Percentiles rank a stretch among this genome's conserved stretches.
phyloP scores from a whole-genome alignment of 2,329 filamentous ascomycete species.

The Graphilbum sp. region DNA sequence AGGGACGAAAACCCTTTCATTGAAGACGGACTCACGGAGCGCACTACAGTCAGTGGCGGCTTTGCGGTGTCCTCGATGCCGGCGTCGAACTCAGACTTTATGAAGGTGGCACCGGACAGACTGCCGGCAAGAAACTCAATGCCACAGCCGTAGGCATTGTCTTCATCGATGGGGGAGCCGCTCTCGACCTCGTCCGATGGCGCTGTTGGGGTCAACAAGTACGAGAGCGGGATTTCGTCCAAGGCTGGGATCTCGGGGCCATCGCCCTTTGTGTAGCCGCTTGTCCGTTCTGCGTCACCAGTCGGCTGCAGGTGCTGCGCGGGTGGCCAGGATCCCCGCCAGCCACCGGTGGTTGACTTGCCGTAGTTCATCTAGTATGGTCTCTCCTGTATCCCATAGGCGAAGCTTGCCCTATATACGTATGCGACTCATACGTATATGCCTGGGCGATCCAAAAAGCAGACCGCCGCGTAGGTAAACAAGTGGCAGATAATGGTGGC shows the following conservation, averaged over 20 bases:
- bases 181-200: conserved; percentile 19
- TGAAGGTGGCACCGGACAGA: conserved; percentile 20
- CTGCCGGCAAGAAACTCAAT: conserved; percentile 21
- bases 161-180: conserved; percentile 16
- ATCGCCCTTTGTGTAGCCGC: conserved; percentile 26
- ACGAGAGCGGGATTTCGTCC: conserved; percentile 36
- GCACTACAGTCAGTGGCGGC: conserved; percentile 27
- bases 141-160: conserved; percentile 20
- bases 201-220: conserved; percentile 36
- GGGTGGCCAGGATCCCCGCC: conserved; percentile 33
- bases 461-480: too few relatives aligned
- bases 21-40: conserved; percentile 40
- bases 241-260: conserved; percentile 18
- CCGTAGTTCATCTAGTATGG: neutral
- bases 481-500: too few relatives aligned
- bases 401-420: too few relatives aligned
- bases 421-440: too few relatives aligned
- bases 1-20: conserved; percentile 19
- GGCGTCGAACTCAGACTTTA: conserved; percentile 36
- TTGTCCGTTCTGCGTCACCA: conserved; percentile 20
- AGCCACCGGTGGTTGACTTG: neutral
- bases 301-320: conserved; percentile 30
- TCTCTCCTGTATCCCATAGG: too few relatives aligned
- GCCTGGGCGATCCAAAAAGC: too few relatives aligned
- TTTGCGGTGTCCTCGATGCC: conserved; percentile 36